These are phyloP conservation scores for Leccinellum albellum DNA, from an alignment of 768 basidiomycete species.

Conservation along the genomic window DNA sequence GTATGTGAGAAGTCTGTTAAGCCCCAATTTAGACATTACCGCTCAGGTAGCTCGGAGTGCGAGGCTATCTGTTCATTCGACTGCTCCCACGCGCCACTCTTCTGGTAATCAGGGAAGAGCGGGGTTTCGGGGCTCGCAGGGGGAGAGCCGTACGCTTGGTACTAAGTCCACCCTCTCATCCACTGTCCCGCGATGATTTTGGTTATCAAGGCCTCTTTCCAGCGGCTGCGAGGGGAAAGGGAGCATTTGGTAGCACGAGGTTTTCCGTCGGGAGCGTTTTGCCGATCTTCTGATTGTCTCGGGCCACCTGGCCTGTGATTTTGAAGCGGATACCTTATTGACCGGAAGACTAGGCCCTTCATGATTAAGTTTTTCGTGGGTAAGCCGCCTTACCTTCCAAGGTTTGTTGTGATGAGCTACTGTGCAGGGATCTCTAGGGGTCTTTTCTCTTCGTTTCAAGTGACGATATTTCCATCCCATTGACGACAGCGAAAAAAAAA, in stretches of 20 bases:
- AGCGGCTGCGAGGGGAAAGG: constrained; percentile 1
- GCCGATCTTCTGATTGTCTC: neutral
- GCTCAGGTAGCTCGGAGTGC: neutral
- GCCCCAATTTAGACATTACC: constrained; percentile 10
- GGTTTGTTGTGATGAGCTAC: neutral
- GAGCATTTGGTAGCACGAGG: neutral
- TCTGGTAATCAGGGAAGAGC: neutral
- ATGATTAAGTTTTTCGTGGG: neutral
- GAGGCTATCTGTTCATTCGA: neutral
- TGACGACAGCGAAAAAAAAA: neutral
- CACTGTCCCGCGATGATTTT: neutral
- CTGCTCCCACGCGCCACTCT: neutral
- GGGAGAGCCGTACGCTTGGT: neutral
- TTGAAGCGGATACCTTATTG: neutral
- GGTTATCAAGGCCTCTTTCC: neutral
- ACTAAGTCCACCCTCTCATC: neutral
- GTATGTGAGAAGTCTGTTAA: constrained; percentile 3
- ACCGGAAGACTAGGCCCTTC: neutral
- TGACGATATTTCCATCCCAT: neutral
- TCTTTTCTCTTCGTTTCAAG: neutral
- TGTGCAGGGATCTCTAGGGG: neutral
- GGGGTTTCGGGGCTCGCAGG: neutral
- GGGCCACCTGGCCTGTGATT: neutral
- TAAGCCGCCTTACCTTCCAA: neutral
- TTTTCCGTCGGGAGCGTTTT: neutral